These are phyloP conservation scores for Prototheca wickerhamii DNA, from an alignment of 163 green algal genomes.

Conservation along the genomic window DNA sequence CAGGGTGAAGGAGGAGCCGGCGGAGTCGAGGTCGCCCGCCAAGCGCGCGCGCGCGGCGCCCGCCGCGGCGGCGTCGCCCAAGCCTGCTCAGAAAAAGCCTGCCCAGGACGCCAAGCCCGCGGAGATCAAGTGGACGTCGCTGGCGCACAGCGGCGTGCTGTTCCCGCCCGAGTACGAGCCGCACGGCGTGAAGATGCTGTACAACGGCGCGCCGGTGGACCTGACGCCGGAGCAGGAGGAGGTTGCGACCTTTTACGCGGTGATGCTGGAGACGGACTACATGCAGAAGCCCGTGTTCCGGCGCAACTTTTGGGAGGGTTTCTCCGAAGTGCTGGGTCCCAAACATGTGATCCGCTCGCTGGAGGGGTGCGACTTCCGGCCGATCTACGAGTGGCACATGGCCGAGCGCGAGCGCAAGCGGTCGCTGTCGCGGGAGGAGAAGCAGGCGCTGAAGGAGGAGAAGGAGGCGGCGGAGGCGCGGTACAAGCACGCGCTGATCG, in stretches of 20 bases:
- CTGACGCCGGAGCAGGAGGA: constrained; percentile 91
- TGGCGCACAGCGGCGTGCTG: constrained; percentile 85
- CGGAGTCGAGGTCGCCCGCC: too few relatives aligned
- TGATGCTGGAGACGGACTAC: constrained; percentile 97
- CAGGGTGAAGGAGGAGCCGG: too few relatives aligned
- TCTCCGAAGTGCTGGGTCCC: constrained; percentile 64
- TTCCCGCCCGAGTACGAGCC: constrained; percentile 82
- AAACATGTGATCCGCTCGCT: constrained; percentile 74
- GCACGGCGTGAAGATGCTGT: constrained; percentile 93
- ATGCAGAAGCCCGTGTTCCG: constrained; percentile 82
- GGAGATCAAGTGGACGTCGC: constrained; percentile 73
- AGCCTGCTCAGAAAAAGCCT: not conserved
- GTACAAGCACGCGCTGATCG: constrained; percentile 84
- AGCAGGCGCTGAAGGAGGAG: constrained; percentile 71
- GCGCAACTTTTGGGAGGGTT: constrained; percentile 90
- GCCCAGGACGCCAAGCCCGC: not conserved
- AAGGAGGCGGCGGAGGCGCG: constrained; percentile 72
- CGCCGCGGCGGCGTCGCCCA: not conserved
- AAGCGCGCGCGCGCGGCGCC: not conserved
- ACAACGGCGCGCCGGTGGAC: constrained; percentile 77
- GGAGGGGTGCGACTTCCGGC: constrained; percentile 81
- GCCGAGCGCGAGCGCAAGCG: constrained; percentile 87
- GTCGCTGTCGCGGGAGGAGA: constrained; percentile 72
- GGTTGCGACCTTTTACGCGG: constrained; percentile 90
- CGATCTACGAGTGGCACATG: constrained; percentile 86